Conservation (phyloP, 2,329 filamentous ascomycete species). For the Aspergillus fumigatus region DNA sequence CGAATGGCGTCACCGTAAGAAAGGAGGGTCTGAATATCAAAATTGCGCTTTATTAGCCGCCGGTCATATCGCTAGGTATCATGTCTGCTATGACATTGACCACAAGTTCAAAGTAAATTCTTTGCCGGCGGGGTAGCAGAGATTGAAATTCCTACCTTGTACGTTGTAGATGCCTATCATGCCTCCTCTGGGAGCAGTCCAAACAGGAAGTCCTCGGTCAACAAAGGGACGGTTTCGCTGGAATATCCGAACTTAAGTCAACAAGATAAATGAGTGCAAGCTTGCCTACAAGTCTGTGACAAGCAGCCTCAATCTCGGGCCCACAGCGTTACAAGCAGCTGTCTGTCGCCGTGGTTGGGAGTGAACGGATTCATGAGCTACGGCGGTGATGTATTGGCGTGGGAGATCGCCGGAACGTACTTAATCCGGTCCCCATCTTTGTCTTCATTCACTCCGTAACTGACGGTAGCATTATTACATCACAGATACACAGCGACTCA, state of each 20-base stretch:
- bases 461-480: not conserved
- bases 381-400: constrained; percentile 7
- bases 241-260: not conserved
- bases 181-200: constrained; percentile 14
- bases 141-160: not conserved
- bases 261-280: not conserved
- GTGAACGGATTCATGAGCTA: constrained; percentile 2
- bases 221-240: not conserved
- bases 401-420: constrained; percentile 1
- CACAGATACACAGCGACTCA: not conserved
- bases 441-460: not conserved
- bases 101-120: not conserved
- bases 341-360: not conserved
- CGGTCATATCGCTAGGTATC: not conserved
- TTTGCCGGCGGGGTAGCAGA: constrained; percentile 1
- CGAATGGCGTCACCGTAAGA: constrained; percentile 7
- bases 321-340: constrained; percentile 3
- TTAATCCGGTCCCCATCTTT: not conserved
- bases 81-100: not conserved
- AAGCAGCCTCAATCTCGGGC: not conserved
- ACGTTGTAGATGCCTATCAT: constrained; percentile 7
- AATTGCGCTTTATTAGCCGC: not conserved
- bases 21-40: constrained; percentile 7
- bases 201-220: not conserved
- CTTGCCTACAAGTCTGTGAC: not conserved